These are phyloP conservation scores for Venturia nashicola DNA, from an alignment of 2,329 filamentous ascomycete genomes.

Conservation along the genomic window DNA sequence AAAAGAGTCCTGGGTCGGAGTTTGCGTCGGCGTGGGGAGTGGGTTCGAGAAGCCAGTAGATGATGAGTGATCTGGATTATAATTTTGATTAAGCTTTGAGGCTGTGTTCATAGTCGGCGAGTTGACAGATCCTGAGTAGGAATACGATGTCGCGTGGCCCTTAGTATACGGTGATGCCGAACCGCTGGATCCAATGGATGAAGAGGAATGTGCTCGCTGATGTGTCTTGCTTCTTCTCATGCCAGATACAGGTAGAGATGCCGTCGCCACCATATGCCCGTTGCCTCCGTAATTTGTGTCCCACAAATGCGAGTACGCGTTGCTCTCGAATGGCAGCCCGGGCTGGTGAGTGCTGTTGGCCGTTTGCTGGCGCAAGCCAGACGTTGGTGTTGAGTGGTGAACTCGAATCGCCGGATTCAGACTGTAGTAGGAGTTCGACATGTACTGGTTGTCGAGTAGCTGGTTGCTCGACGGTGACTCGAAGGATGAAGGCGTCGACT, in stretches of 20 bases:
- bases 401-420: slow-evolving; percentile 25
- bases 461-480: neutral
- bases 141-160: slow-evolving; percentile 10
- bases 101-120: slow-evolving; percentile 11
- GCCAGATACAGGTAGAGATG: slow-evolving; percentile 20
- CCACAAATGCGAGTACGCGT: slow-evolving; percentile 1
- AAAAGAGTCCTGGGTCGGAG: slow-evolving; percentile 40
- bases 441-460: slow-evolving; percentile 6
- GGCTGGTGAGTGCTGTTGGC: slow-evolving; percentile 12
- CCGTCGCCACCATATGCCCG: slow-evolving; percentile 14
- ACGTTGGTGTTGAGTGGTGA: slow-evolving; percentile 27
- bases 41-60: slow-evolving; percentile 23
- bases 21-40: slow-evolving; percentile 43
- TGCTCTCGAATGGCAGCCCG: neutral
- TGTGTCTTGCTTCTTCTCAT: slow-evolving; percentile 20
- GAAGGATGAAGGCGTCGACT: slow-evolving; percentile 1
- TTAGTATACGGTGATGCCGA: slow-evolving; percentile 6
- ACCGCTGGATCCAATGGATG: slow-evolving; percentile 23
- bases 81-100: slow-evolving; percentile 25
- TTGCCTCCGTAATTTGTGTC: slow-evolving; percentile 13
- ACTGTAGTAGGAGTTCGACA: slow-evolving; percentile 16
- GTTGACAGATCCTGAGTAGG: neutral
- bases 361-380: slow-evolving; percentile 17
- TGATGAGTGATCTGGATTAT: slow-evolving; percentile 31
- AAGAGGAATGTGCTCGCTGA: slow-evolving; percentile 26